Conservation (phyloP, 148 eudicot species). For the Camellia sinensis region DNA sequence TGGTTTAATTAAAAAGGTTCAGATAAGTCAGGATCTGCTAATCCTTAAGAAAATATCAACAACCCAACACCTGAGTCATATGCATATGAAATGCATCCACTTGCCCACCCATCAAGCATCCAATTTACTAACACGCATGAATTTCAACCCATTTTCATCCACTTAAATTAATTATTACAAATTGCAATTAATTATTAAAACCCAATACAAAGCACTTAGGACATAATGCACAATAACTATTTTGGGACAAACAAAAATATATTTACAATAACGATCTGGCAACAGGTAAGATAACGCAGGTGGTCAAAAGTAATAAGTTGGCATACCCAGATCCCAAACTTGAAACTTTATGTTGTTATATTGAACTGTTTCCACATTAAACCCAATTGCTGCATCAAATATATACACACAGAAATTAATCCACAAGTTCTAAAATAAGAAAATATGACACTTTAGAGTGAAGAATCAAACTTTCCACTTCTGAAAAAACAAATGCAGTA, state of each 20-base stretch:
- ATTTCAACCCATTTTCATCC: no score
- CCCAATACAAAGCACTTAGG: no score
- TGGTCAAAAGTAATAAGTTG: constrained; percentile 1
- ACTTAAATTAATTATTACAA: no score
- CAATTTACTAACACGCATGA: no score
- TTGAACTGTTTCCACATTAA: constrained; percentile 96
- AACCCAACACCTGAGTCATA: background rate
- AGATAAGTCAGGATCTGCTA: no score
- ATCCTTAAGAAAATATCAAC: no score
- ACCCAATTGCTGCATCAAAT: constrained; percentile 78
- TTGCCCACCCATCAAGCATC: no score
- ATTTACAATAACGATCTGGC: background rate
- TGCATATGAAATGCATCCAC: no score
- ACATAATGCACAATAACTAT: no score
- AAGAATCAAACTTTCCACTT: background rate
- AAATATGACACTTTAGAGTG: background rate
- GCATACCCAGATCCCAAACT: constrained; percentile 99
- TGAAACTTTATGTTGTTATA: constrained; percentile 94
- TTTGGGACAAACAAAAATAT: background rate
- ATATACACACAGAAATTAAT: constrained; percentile 10
- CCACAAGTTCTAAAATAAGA: background rate
- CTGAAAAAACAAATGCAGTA: background rate
- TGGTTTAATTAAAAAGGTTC: no score
- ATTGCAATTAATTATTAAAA: no score
- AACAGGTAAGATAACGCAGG: background rate